Conservation (phyloP, 2,329 filamentous ascomycete species). For the Alternaria tenuissima region DNA sequence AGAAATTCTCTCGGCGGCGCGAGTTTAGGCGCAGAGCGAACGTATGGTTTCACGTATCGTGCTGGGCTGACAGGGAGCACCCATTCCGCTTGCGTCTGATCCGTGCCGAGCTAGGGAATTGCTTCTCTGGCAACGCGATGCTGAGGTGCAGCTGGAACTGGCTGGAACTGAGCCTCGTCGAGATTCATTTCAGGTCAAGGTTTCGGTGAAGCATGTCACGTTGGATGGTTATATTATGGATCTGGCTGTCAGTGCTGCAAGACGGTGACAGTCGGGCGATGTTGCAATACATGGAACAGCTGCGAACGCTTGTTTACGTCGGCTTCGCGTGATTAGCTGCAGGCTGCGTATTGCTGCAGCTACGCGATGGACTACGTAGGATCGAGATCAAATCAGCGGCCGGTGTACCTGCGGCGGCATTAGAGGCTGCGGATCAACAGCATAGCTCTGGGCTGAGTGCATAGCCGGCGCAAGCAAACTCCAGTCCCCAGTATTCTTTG, state of each 20-base stretch:
- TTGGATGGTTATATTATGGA: constrained; percentile 14
- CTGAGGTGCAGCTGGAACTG: constrained; percentile 20
- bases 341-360: constrained; percentile 12
- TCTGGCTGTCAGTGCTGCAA: background rate
- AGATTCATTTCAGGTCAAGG: constrained; percentile 13
- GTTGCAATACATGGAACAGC: background rate
- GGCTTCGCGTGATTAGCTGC: constrained; percentile 14
- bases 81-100: constrained; percentile 29
- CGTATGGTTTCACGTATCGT: constrained; percentile 35
- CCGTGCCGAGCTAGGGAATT: constrained; percentile 27
- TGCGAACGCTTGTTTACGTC: constrained; percentile 27
- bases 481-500: constrained; percentile 20
- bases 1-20: constrained; percentile 25
- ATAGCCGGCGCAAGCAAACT: constrained; percentile 30
- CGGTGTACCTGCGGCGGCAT: constrained; percentile 25
- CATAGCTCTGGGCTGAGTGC: constrained; percentile 28
- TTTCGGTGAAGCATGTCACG: constrained; percentile 24
- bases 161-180: constrained; percentile 22
- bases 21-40: constrained; percentile 36
- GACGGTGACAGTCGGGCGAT: background rate
- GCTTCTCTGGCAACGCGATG: constrained; percentile 35
- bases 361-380: constrained; percentile 8
- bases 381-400: constrained; percentile 22
- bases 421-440: constrained; percentile 32
- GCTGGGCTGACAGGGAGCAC: constrained; percentile 31